phyloP scores from a whole-genome alignment of 345 rosid genomes.

The Reutealis trisperma region DNA sequence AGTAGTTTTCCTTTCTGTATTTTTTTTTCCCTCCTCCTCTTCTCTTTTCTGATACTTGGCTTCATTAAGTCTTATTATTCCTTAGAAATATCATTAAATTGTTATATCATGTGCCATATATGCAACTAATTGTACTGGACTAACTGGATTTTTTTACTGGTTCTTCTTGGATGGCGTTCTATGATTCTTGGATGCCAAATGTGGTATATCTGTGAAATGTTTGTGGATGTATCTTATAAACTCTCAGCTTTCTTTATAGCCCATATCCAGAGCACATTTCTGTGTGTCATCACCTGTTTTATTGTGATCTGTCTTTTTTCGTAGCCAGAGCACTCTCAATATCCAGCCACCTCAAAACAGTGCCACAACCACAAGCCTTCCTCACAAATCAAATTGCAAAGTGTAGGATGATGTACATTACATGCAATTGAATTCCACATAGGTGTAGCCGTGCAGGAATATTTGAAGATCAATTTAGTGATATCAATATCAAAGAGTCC shows the following conservation, averaged over 20 bases:
- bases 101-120: neutral
- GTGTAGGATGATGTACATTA: neutral
- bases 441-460: too few species aligned
- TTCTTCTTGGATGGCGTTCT: conserved; percentile 1
- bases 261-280: neutral
- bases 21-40: neutral
- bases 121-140: neutral
- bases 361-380: neutral
- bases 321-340: neutral
- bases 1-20: neutral
- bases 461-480: neutral
- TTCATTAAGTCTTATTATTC: neutral
- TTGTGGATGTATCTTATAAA: neutral
- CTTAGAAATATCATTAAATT: neutral
- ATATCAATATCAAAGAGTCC: too few species aligned
- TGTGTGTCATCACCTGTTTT: neutral
- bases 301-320: neutral
- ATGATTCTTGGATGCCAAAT: neutral
- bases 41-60: neutral
- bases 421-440: neutral
- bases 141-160: neutral
- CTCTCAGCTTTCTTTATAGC: neutral
- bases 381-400: neutral
- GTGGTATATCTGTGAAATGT: neutral
- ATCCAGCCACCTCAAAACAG: neutral